These are phyloP conservation scores for Cajanus cajan DNA, from an alignment of 306 rosid genomes.

Conservation along the genomic window DNA sequence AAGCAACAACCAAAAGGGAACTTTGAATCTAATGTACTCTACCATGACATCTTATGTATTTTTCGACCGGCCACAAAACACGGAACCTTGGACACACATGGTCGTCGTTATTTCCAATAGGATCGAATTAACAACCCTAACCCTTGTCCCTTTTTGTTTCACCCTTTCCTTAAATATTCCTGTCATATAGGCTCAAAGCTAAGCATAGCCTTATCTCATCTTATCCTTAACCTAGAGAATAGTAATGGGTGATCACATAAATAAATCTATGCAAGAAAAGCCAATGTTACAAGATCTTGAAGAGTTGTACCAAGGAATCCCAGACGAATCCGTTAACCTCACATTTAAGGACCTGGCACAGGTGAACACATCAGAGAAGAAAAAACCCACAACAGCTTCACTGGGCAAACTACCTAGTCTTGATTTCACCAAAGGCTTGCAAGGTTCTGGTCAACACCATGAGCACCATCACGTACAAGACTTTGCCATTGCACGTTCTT, in stretches of 20 bases:
- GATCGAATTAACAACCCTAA: neutral
- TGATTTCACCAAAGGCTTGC: constrained; percentile 61
- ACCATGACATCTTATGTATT: neutral
- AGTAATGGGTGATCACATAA: constrained; percentile 44
- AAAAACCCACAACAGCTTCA: neutral
- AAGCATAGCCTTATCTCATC: neutral
- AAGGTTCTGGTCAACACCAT: constrained; percentile 30
- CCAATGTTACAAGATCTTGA: constrained; percentile 65
- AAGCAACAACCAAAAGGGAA: neutral
- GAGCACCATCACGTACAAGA: neutral
- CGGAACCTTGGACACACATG: neutral
- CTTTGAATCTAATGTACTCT: neutral
- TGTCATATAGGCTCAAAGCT: neutral
- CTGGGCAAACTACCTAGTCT: constrained; percentile 59
- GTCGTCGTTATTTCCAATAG: constrained; percentile 36
- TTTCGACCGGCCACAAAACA: constrained; percentile 40
- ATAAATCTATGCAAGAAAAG: constrained; percentile 25
- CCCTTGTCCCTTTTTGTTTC: neutral
- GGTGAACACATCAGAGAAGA: constrained; percentile 35
- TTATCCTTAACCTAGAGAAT: neutral
- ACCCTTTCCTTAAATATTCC: constrained; percentile 24
- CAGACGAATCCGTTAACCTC: constrained; percentile 87
- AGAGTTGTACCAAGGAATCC: constrained; percentile 69
- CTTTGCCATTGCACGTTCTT: neutral
- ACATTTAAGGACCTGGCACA: constrained; percentile 69